Evolutionary conservation across 768 basidiomycete genomes (phyloP), one percentile per base, ranked within the genome.

Genomic region (Mycena vulgaris): DNA sequence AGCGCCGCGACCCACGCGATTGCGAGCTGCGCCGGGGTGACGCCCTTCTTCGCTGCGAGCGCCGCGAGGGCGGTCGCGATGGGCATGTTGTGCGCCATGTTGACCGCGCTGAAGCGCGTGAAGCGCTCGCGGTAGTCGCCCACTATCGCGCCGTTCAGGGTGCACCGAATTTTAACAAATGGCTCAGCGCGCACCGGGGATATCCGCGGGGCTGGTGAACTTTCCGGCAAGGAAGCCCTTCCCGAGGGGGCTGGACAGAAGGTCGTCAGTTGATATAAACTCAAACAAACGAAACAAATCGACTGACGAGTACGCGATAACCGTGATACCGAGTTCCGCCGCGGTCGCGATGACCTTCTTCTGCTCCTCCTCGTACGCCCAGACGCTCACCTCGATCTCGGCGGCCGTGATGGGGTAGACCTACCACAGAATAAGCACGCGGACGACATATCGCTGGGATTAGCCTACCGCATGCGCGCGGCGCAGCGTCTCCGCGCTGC

Each of bases 381-480:
- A 91, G 3, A 88, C 83, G 72, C 89, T 91, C 45, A 91, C 80
- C 76, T 93, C 93, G 61, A 92, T 90, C 77, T 93, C 91, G 14
- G 89, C 88, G 14, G 86, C 82, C 8, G 87, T 83, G 63, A 92
- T 85, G 0, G 88, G 89, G 51, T 86, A 81, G 23, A 69, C 57
- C 67, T 68, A 49, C 5, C 5, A 1, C 9, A 10, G n/a, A 21
- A 33, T 52, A 55, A 5, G 47, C 7, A 49, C 8, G 9, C 37
- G 21, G 33, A 58, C 5, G n/a, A n/a, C n/a, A n/a, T n/a, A 10
- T 19, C 39, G 2, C 42, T 25, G 3, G 4, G n/a, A 52, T 39
- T 1, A 25, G n/a, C 48, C 21, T 85, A 79, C 79, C 11, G 76
- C 72, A 55, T 78, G 63, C 39, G 76, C 83, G 39, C 71, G 82